Base-by-base conservation (phyloP, 2,329 filamentous ascomycete species). In the Fusarium redolens region DNA sequence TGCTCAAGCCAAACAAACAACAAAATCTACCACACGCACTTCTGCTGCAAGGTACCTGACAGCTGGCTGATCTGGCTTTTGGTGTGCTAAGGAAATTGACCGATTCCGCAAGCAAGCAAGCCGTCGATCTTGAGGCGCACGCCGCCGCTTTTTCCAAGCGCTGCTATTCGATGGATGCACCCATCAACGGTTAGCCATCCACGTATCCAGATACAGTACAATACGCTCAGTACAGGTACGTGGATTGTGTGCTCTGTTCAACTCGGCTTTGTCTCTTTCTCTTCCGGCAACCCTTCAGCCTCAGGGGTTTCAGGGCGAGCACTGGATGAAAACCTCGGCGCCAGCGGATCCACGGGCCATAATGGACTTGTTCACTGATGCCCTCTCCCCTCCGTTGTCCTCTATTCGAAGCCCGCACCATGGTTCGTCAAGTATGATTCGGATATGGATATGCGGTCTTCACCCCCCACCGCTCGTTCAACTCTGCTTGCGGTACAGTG, bases 291-390 rank as follows among this genome's bases (percentile, higher is more conserved):
- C 18, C 50, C 22, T 40, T 70, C 56, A 77, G 63, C 31, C 72
- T 72, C 70, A 72, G 72, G 70, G 67, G 68, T 71, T 69, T 40
- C 69, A 68, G 63, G 63, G 55, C 58, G 60, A 63, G 56, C 57
- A 69, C 22, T 50, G 44, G 37, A 44, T n/a, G 40, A 50, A 44
- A 58, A 50, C 69, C 60, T 71, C 61, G 47, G 68, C 67, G 71
- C 62, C 71, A 63, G 43, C 51, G 51, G 41, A 61, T 71, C 67
- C 67, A 68, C 55, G 56, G 56, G 51, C 71, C 71, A 66, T 22
- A 30, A 56, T 43, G 37, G 59, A 33, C 56, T 45, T 55, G 48
- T 65, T 64, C 57, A 28, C 57, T 66, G 38, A 58, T 59, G 47
- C 31, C 40, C 31, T 58, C 37, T 61, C 48, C 38, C 17, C 30